These are phyloP conservation scores for Trichoderma atrobrunneum DNA, from an alignment of 2,329 filamentous ascomycete genomes.

Conservation along the genomic window DNA sequence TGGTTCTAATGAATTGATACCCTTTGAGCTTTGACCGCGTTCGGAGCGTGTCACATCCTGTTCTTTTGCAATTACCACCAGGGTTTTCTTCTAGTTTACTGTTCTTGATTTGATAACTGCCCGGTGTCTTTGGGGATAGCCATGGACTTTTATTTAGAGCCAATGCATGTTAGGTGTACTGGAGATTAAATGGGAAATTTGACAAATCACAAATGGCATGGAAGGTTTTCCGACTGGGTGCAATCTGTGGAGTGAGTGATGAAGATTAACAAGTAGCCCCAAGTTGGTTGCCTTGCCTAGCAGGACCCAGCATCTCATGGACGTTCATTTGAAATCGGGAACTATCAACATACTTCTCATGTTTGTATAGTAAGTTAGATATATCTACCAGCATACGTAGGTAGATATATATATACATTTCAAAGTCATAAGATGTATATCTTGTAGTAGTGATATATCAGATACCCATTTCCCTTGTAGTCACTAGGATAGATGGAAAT, in stretches of 20 bases:
- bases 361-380: not conserved
- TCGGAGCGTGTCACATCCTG: not conserved
- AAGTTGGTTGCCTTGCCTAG: not conserved
- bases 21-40: conserved; percentile 14
- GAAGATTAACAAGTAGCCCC: not conserved
- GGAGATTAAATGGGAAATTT: not conserved
- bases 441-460: not conserved
- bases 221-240: not conserved
- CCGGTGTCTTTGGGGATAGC: not conserved
- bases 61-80: not conserved
- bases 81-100: not conserved
- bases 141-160: conserved; percentile 1
- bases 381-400: not conserved
- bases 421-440: not conserved
- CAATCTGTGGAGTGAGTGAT: not conserved
- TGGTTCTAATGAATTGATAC: conserved; percentile 13
- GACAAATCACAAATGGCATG: not conserved
- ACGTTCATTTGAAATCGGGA: not conserved
- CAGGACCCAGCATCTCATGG: not conserved
- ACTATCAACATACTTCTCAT: not conserved
- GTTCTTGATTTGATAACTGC: not conserved
- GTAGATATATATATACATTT: not conserved
- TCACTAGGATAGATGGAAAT: not conserved
- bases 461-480: no score
- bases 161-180: conserved; percentile 15